phyloP scores from a whole-genome alignment of 768 basidiomycete genomes.

The Tylopilus plumbeoviolaceoides region DNA sequence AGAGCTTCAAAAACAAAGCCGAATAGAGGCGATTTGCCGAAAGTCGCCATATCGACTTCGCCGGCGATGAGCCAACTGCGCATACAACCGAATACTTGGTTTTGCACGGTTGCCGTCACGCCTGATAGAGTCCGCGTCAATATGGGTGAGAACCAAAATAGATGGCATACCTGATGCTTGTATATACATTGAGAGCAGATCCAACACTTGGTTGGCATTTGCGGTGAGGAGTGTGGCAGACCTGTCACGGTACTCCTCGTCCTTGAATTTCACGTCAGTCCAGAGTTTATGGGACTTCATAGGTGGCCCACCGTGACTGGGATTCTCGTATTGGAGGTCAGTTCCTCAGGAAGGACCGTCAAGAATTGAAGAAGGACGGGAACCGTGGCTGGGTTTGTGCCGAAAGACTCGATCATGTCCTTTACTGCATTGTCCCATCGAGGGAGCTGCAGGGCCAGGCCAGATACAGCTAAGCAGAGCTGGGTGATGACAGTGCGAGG shows the following conservation, averaged over 20 bases:
- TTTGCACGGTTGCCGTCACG: conserved; percentile 73
- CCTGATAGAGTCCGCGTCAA: conserved; percentile 48
- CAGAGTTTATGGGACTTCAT: background rate
- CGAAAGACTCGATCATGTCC: conserved; percentile 80
- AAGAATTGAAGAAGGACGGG: conserved; percentile 85
- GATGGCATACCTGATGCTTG: conserved; percentile 70
- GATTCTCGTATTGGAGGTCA: conserved; percentile 78
- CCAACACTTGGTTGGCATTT: conserved; percentile 69
- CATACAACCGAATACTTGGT: conserved; percentile 78
- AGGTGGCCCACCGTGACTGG: conserved; percentile 73
- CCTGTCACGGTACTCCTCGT: conserved; percentile 69
- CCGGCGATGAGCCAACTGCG: conserved; percentile 87
- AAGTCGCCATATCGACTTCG: conserved; percentile 60
- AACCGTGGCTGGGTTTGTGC: conserved; percentile 79
- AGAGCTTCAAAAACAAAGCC: conserved; percentile 81
- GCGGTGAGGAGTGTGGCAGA: conserved; percentile 57
- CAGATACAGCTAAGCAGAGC: conserved; percentile 84
- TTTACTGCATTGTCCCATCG: conserved; percentile 81
- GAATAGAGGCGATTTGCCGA: conserved; percentile 79
- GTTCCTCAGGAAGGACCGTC: conserved; percentile 87
- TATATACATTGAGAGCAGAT: conserved; percentile 82
- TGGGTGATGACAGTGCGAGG: conserved; percentile 85
- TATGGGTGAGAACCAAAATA: background rate
- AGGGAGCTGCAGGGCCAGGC: conserved; percentile 85
- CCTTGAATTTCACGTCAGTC: conserved; percentile 39